Conservation (phyloP, 495 filamentous ascomycete genomes). For the Aspergillus heteromorphus region DNA sequence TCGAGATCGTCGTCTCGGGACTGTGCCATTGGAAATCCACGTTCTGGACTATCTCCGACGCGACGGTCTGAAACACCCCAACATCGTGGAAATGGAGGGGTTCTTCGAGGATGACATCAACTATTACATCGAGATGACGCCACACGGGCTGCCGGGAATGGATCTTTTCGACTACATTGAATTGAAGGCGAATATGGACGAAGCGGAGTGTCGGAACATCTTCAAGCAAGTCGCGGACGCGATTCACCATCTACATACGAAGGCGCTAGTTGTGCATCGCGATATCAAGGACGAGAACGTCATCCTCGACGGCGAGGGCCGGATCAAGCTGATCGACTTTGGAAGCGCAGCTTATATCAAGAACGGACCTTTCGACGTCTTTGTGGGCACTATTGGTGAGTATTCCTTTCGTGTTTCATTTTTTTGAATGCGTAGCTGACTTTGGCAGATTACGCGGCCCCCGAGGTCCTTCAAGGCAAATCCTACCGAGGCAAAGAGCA, state of each 20-base stretch:
- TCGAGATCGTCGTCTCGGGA: constrained; percentile 88
- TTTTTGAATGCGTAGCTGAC: constrained; percentile 1
- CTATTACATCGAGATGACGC: constrained; percentile 98
- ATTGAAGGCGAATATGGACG: constrained; percentile 92
- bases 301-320: constrained; percentile 88
- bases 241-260: constrained; percentile 85
- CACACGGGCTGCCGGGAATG: constrained; percentile 95
- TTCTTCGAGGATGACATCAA: constrained; percentile 98
- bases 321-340: constrained; percentile 97
- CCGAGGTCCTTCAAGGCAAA: constrained; percentile 89
- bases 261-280: constrained; percentile 87
- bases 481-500: constrained; percentile 95
- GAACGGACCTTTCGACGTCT: constrained; percentile 97
- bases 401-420: constrained; percentile 9
- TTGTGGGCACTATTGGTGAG: constrained; percentile 97
- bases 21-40: constrained; percentile 95
- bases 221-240: constrained; percentile 89
- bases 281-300: constrained; percentile 99
- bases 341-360: constrained; percentile 97
- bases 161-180: constrained; percentile 99
- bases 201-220: constrained; percentile 87
- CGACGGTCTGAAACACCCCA: constrained; percentile 82
- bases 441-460: constrained; percentile 86
- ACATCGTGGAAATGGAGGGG: constrained; percentile 97
- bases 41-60: constrained; percentile 89